phyloP scores from a whole-genome alignment of 2,329 filamentous ascomycete genomes.

The Ophiostoma tasmaniense region DNA sequence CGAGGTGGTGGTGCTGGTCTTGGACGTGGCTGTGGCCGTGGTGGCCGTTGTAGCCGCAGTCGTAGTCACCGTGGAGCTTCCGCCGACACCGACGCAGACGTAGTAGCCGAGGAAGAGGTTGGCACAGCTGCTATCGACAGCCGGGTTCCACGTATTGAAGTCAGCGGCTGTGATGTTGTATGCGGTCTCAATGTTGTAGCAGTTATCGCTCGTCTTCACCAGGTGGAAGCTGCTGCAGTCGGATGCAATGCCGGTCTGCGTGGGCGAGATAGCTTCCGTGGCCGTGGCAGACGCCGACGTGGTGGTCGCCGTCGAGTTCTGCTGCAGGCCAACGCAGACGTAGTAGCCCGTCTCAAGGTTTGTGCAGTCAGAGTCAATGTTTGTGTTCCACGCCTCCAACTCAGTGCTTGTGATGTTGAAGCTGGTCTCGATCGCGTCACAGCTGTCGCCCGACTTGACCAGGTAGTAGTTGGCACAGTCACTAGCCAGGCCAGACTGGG shows the following conservation, averaged over 20 bases:
- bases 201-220: constrained; percentile 13
- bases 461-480: neutral
- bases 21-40: neutral
- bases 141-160: constrained; percentile 10
- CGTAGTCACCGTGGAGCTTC: neutral
- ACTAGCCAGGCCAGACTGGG: neutral
- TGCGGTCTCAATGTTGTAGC: constrained; percentile 9
- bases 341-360: neutral
- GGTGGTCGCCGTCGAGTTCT: neutral
- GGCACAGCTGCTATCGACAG: neutral
- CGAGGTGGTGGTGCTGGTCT: neutral
- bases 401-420: neutral
- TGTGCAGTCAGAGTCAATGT: neutral
- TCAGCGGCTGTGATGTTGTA: constrained; percentile 11
- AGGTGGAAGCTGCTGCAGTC: constrained; percentile 17
- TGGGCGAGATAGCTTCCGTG: neutral
- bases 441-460: neutral
- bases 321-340: neutral
- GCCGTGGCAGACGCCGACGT: neutral
- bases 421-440: neutral
- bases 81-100: neutral
- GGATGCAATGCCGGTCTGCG: constrained; percentile 11
- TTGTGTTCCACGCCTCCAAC: neutral
- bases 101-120: neutral
- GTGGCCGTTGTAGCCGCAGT: neutral